Conservation (phyloP, 176 grass and related monocot species). For the Aegilops sharonensis region DNA sequence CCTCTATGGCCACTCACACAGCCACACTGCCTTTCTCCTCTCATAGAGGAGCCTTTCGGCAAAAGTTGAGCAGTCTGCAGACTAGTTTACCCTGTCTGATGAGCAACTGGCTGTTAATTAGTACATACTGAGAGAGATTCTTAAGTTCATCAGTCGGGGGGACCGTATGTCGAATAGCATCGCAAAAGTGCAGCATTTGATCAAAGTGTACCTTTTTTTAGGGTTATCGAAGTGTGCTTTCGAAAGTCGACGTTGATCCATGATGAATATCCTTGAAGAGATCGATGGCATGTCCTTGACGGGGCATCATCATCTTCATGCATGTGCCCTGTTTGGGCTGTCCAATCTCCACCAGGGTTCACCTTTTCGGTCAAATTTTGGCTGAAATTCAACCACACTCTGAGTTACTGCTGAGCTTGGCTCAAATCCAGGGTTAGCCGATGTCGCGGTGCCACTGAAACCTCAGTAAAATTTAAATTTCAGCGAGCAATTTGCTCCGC, state of each 20-base stretch:
- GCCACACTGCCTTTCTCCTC: background rate
- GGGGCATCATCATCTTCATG: slow-evolving; percentile 19
- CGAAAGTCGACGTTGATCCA: background rate
- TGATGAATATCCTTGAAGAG: background rate
- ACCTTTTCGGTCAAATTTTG: background rate
- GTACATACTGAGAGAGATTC: background rate
- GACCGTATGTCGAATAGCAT: background rate
- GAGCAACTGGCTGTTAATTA: background rate
- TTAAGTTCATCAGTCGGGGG: background rate
- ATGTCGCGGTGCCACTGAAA: background rate
- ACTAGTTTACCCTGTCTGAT: background rate
- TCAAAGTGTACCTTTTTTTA: background rate
- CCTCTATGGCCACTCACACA: background rate
- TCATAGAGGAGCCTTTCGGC: background rate
- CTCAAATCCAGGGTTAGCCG: background rate
- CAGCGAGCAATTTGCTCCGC: background rate
- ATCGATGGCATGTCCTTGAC: background rate
- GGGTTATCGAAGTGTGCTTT: background rate
- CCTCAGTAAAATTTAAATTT: background rate
- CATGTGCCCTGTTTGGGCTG: background rate
- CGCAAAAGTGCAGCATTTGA: slow-evolving; percentile 4
- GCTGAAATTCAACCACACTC: background rate
- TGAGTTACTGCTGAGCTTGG: background rate
- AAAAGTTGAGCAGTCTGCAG: background rate
- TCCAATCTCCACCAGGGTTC: background rate